Evolutionary conservation across 805 yeast genomes (phyloP).

Genomic region (Wickerhamiella qilinensis): DNA sequence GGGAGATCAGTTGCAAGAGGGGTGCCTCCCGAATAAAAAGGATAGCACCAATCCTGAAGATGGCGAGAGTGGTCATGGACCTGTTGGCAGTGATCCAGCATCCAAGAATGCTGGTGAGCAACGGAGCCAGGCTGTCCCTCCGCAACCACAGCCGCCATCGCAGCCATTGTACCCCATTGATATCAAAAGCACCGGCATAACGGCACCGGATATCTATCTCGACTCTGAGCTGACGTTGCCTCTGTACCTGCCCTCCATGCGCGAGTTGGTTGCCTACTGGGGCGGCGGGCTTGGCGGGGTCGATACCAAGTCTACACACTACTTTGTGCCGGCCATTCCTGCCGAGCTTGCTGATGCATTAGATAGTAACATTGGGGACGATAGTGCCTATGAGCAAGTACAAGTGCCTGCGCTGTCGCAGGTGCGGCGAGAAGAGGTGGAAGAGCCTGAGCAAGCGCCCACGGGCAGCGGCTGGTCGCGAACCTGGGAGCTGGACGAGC

Average conservation of each 20-base stretch:
- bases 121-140: neutral
- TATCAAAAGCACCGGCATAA: conserved; percentile 6
- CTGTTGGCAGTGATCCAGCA: neutral
- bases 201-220: conserved; percentile 15
- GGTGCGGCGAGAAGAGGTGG: neutral
- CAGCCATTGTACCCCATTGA: conserved; percentile 4
- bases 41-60: neutral
- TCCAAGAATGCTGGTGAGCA: neutral
- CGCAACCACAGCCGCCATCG: neutral
- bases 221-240: conserved; percentile 26
- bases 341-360: conserved; percentile 11
- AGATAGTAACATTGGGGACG: conserved; percentile 1
- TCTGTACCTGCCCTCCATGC: conserved; percentile 52
- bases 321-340: conserved; percentile 11
- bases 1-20: neutral
- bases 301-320: conserved; percentile 19
- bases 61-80: neutral
- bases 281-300: conserved; percentile 62
- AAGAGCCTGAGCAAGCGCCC: neutral
- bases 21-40: neutral
- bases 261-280: conserved; percentile 58
- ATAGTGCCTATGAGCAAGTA: neutral
- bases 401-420: neutral
- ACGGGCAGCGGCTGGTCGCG: neutral
- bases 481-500: neutral